Base-by-base conservation (phyloP, 192 early-diverging fungal genomes). In the Phycomyces blakesleeanus region DNA sequence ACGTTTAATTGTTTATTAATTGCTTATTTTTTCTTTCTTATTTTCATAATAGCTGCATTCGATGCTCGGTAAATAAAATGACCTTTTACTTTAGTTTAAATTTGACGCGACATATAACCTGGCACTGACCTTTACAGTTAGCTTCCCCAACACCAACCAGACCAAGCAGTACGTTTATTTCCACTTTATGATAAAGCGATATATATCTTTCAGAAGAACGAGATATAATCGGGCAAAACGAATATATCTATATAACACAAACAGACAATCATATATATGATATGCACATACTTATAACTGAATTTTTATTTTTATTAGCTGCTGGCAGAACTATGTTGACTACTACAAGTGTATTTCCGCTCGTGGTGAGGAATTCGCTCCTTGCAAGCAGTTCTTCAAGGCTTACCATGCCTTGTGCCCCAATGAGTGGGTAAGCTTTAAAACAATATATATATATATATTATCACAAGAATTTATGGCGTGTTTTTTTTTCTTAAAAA, bases 281-380 rank as follows among this genome's bases (percentile, higher is more conserved):
- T n/a, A n/a, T n/a, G n/a, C n/a, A n/a, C n/a, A n/a, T n/a, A n/a
- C n/a, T n/a, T n/a, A n/a, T n/a, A n/a, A n/a, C n/a, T n/a, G n/a
- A n/a, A n/a, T n/a, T n/a, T n/a, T n/a, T n/a, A n/a, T n/a, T n/a
- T n/a, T n/a, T n/a, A 37, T 15, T 62, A 69, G 67, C 89, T 99
- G 97, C 88, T 96, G 94, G 93, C 97, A 99, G 86, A 94, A 95
- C 87, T 99, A 96, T 80, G 87, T 88, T 59, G 97, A 99, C 80
- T 96, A 92, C 77, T 81, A 80, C 81, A 86, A 87, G 79, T 99
- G 97, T 74, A 84, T 94, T 38, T 81, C 83, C 52, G 91, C 89
- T 67, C 95, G 94, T 87, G 97, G 97, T 72, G 95, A 97, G 79
- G 95, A 97, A 66, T 98, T 84, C 71, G 80, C 87, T 42, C 91